Evolutionary conservation across 1,284 basidiomycete genomes (phyloP), one percentile per base, ranked within the genome.

Genomic region (Rhodotorula sp.): DNA sequence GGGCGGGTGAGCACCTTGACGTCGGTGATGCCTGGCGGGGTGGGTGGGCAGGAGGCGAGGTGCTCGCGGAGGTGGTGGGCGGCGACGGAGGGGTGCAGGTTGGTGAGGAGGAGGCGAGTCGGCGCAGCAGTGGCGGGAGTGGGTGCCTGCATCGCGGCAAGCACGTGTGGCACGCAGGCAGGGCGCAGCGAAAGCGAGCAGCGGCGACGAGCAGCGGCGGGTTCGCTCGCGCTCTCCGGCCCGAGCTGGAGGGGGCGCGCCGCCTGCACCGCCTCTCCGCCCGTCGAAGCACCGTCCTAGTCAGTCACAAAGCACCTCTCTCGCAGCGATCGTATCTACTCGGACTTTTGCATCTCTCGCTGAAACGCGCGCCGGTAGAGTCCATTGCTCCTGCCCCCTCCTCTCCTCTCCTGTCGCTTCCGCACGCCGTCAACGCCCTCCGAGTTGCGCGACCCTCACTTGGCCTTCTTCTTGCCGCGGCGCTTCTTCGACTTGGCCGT

Each of bases 91-190:
- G 87, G 80, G 0, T 95, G 94, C 2, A 99, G 83, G 78, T 94
- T 94, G 79, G 93, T 94, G 61, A 97, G 85, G 67, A 99, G 91
- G 58, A 99, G 87, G 60, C 96, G 91, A 25, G 95, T 76, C 0
- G 59, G 22, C 34, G 25, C 34, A 22, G 34, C 17, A 6, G 29
- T n/a, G n/a, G 13, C 50, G 29, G 9, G 25, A 1, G 48, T n/a
- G 27, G 48, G 25, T 15, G 15, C 10, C 48, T 50, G 48, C 48
- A 50, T 50, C 25, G 27, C 15, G 12, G 48, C 44, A 44, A 12
- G 44, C 15, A 25, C 21, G 10, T 3, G 54, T 6, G 32, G 34
- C n/a, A 34, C 22, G 54, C 15, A 32, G 8, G n/a, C n/a, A n/a
- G n/a, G n/a, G n/a, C n/a, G n/a, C n/a, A 57, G 29, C 19, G 13